Evolutionary conservation across 805 yeast species (phyloP), one percentile per base, ranked within the genome.

Genomic region (Komagataella populi): DNA sequence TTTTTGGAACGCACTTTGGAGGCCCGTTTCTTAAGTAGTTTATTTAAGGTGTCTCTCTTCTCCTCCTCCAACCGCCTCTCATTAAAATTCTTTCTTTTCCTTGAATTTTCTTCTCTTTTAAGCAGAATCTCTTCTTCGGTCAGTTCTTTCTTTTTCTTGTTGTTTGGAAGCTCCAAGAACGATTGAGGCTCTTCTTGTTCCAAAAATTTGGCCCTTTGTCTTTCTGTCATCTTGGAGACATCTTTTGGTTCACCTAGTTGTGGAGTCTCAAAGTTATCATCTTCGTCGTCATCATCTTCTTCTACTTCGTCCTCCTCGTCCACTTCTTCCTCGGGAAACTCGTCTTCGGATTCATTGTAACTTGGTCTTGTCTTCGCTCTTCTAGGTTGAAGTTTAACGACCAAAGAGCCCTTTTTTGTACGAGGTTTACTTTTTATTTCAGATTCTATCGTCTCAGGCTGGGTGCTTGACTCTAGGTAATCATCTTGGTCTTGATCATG

Each of bases 61-160:
- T 93, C 98, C 64, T 87, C 96, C 61, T 90, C 97, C 45, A 87
- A 68, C 56, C 84, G 80, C 67, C 84, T 83, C 59, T 83, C 89
- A 57, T 83, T 81, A 59, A 88, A 76, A 62, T 91, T 90, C 64
- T 85, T 86, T 56, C 99, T 74, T 64, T 89, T 80, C 59, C 98
- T 76, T 0, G 96, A 91, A 59, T 80, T 82, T 63, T 91, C 99
- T 1, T 95, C 87, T 55, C 89, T 81, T 47, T 89, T 76, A 53
- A 87, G 65, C 48, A 85, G 87, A 45, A 81, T 75, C 66, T 90
- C 95, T 63, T 91, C 96, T 53, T 83, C 96, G 0, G 95, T 82
- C 51, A 86, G 74, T 43, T 74, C 73, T 54, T 76, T 77, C 62
- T 79, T 80, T 54, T 74, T 72, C 45, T 64, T 62, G 23, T 71